Percentiles rank a stretch among this genome's conserved stretches.
Conservation (phyloP, 257 asterid species). For the Linderniella brevidens region DNA sequence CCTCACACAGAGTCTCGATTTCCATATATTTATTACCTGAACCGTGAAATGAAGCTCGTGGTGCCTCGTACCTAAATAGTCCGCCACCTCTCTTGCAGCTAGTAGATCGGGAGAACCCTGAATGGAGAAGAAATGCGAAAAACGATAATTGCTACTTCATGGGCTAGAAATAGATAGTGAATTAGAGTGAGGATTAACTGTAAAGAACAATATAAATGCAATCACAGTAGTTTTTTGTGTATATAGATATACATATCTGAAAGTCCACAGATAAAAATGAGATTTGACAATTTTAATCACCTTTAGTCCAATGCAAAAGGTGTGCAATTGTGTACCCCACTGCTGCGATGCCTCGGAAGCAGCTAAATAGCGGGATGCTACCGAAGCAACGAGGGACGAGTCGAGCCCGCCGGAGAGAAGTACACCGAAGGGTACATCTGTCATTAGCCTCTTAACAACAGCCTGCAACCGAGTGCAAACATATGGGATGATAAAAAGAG, state of each 20-base stretch:
- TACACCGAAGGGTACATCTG: constrained; percentile 99
- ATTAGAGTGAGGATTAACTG: too few species aligned
- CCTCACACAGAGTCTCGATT: not conserved
- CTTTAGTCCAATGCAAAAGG: constrained; percentile 88
- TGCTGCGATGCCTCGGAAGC: constrained; percentile 46
- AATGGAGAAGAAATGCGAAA: not conserved
- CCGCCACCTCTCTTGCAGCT: constrained; percentile 98
- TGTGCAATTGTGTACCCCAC: constrained; percentile 86
- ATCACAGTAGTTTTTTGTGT: too few species aligned
- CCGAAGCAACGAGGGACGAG: constrained; percentile 97
- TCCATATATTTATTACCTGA: constrained; percentile 41
- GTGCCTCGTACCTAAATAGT: constrained; percentile 88
- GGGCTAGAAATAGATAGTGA: too few species aligned
- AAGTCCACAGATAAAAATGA: not conserved
- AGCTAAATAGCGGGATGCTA: constrained; percentile 77
- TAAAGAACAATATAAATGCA: too few species aligned
- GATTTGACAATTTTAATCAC: constrained; percentile 16
- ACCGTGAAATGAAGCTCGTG: constrained; percentile 92
- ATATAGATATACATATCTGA: not conserved
- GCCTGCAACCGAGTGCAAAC: constrained; percentile 37
- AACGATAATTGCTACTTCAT: too few species aligned
- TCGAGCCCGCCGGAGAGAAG: constrained; percentile 98
- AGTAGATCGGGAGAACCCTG: constrained; percentile 93
- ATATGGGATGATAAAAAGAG: not conserved
- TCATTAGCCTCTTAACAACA: constrained; percentile 87